phyloP scores from a whole-genome alignment of 1,284 basidiomycete species.

The Acaromyces ingoldii region DNA sequence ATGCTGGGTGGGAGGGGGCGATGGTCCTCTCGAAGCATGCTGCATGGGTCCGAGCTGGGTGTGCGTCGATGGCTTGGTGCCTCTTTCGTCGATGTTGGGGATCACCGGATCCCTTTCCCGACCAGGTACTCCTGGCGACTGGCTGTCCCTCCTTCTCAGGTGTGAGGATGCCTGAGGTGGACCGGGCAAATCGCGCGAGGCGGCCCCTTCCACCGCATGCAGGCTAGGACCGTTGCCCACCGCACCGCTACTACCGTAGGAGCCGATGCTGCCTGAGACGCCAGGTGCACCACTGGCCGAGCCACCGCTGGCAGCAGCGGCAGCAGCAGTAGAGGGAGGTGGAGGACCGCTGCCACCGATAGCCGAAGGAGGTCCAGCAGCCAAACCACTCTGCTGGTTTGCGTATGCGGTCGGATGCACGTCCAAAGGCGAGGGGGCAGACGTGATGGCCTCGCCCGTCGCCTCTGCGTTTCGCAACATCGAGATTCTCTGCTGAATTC shows the following conservation, averaged over 20 bases:
- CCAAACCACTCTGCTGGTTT: conserved; percentile 26
- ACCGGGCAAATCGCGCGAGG: conserved; percentile 26
- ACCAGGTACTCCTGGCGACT: no score
- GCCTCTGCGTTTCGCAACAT: conserved; percentile 74
- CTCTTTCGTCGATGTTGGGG: conserved; percentile 30
- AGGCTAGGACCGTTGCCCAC: no score
- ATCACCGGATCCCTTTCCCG: no score
- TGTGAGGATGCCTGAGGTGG: conserved; percentile 18
- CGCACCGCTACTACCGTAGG: no score
- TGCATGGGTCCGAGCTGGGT: conserved; percentile 15
- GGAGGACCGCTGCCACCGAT: conserved; percentile 26
- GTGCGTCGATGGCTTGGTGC: conserved; percentile 15
- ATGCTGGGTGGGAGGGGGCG: background rate
- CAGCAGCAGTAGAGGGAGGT: conserved; percentile 2
- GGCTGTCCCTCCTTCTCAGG: no score
- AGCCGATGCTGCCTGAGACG: no score
- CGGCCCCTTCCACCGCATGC: background rate
- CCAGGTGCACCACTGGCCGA: no score
- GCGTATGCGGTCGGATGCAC: conserved; percentile 86
- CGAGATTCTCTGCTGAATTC: conserved; percentile 42
- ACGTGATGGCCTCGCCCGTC: conserved; percentile 69
- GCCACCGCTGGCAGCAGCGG: no score
- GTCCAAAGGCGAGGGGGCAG: conserved; percentile 83
- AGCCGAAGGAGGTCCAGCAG: conserved; percentile 35
- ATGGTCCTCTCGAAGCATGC: conserved; percentile 1